phyloP scores from a whole-genome alignment of 257 asterid genomes.

The Ehretia macrophylla region DNA sequence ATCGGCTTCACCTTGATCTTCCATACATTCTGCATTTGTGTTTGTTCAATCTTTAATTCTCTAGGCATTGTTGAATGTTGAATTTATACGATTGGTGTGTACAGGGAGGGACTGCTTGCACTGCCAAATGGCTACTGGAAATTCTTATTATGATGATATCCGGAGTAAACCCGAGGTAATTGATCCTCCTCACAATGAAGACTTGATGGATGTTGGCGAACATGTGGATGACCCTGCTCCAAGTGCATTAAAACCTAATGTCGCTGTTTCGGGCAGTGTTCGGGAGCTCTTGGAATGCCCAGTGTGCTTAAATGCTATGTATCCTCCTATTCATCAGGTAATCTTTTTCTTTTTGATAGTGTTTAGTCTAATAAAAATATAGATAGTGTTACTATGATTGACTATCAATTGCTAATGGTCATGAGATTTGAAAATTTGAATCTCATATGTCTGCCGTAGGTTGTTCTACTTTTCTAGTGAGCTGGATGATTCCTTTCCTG shows the following conservation, averaged over 20 bases:
- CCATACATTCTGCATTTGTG: too few species aligned
- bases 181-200: conserved; percentile 32
- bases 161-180: conserved; percentile 34
- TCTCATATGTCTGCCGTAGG: too few species aligned
- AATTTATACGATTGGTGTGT: neutral
- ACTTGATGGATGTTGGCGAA: conserved; percentile 24
- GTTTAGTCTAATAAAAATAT: too few species aligned
- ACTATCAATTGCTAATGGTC: too few species aligned
- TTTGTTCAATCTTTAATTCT: too few species aligned
- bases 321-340: conserved; percentile 28
- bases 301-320: conserved; percentile 58
- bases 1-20: too few species aligned
- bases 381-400: too few species aligned
- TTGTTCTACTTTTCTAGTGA: too few species aligned
- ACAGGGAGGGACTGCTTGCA: conserved; percentile 1
- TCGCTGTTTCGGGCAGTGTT: conserved; percentile 34
- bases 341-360: too few species aligned
- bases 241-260: conserved; percentile 25
- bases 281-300: conserved; percentile 52
- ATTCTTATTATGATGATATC: conserved; percentile 31
- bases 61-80: too few species aligned
- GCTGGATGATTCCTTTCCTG: too few species aligned
- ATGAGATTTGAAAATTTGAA: too few species aligned
- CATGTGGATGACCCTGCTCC: conserved; percentile 21
- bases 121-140: conserved; percentile 27